Evolutionary conservation across 257 asterid genomes (phyloP).

Genomic region (Apocynum venetum): DNA sequence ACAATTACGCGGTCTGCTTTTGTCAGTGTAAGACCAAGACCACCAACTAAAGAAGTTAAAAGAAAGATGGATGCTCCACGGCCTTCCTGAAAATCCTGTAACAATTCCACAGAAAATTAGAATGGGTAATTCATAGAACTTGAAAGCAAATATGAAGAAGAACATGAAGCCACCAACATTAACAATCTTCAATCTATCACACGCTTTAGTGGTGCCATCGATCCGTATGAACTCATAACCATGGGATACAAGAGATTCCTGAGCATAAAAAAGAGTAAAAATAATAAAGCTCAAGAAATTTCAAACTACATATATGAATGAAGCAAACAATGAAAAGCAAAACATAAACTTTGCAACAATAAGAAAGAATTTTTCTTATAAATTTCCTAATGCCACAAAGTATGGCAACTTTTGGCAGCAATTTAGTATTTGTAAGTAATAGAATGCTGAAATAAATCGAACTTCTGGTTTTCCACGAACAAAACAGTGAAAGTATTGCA

Average conservation of each 20-base stretch:
- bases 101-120: slow-evolving; percentile 16
- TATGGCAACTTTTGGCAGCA: not conserved
- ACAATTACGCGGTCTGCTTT: slow-evolving; percentile 96
- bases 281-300: not conserved
- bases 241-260: slow-evolving; percentile 62
- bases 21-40: slow-evolving; percentile 94
- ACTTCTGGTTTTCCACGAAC: not conserved
- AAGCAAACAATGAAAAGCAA: not conserved
- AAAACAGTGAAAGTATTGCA: not conserved
- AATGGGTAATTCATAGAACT: slow-evolving; percentile 3
- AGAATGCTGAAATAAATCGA: not conserved
- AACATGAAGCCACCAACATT: slow-evolving; percentile 48
- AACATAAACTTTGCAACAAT: not conserved
- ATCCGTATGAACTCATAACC: slow-evolving; percentile 69
- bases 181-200: slow-evolving; percentile 68
- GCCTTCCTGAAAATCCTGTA: slow-evolving; percentile 92
- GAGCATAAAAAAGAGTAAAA: slow-evolving; percentile 15
- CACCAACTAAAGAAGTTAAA: slow-evolving; percentile 95
- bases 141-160: slow-evolving; percentile 12
- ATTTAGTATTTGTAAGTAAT: not conserved
- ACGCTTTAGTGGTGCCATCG: slow-evolving; percentile 82
- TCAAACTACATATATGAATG: slow-evolving; percentile 3
- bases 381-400: not conserved
- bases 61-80: slow-evolving; percentile 75
- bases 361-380: not conserved